These are phyloP conservation scores for Gyrodon lividus DNA, from an alignment of 768 basidiomycete species.

Conservation along the genomic window DNA sequence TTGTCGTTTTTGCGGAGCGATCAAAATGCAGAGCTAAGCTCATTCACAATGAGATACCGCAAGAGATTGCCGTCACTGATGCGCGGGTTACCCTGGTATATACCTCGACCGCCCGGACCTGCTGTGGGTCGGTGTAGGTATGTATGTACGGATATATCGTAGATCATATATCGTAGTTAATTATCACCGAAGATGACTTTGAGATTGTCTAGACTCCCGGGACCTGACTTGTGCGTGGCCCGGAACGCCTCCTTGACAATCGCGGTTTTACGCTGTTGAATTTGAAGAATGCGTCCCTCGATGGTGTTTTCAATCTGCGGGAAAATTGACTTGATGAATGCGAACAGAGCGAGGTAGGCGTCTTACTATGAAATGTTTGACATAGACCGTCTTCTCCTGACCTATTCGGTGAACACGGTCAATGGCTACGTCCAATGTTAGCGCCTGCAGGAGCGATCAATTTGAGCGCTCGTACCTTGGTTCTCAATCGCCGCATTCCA, in stretches of 20 bases:
- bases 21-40: constrained; percentile 45
- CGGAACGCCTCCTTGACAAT: constrained; percentile 84
- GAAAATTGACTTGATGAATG: not conserved
- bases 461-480: constrained; percentile 50
- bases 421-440: constrained; percentile 53
- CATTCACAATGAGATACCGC: too few relatives aligned
- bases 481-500: constrained; percentile 85
- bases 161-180: constrained; percentile 1
- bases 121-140: not conserved
- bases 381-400: constrained; percentile 78
- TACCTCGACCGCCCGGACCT: not conserved
- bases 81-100: not conserved
- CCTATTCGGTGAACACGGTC: constrained; percentile 86
- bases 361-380: constrained; percentile 80
- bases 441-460: not conserved
- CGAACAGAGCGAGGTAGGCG: not conserved
- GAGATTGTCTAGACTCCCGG: constrained; percentile 78
- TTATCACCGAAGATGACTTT: constrained; percentile 35
- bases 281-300: constrained; percentile 74
- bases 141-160: not conserved
- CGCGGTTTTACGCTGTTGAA: constrained; percentile 85
- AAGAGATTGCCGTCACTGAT: too few relatives aligned
- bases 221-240: constrained; percentile 44
- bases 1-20: constrained; percentile 67
- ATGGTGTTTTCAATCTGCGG: constrained; percentile 68